phyloP scores from a whole-genome alignment of 2,329 filamentous ascomycete genomes.

The Arthrobotrys entomopaga region DNA sequence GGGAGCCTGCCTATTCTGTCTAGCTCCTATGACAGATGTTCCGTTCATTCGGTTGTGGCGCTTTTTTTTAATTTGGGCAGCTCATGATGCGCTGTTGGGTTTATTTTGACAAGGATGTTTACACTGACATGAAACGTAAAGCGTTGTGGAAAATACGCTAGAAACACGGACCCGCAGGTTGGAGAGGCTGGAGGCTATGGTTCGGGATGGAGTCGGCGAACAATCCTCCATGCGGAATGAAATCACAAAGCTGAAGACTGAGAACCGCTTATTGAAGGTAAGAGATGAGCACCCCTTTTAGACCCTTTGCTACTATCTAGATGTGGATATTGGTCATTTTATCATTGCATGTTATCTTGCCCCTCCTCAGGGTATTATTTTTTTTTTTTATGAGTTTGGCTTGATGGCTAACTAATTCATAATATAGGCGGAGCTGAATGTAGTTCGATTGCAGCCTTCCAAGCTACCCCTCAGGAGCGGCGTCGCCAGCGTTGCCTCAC shows the following conservation, averaged over 20 bases:
- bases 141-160: slow-evolving; percentile 76
- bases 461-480: slow-evolving; percentile 47
- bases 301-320: neutral
- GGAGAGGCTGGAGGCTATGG: slow-evolving; percentile 83
- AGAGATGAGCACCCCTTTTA: slow-evolving; percentile 61
- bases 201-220: slow-evolving; percentile 73
- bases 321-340: slow-evolving; percentile 12
- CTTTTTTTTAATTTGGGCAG: slow-evolving; percentile 32
- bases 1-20: neutral
- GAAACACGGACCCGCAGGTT: slow-evolving; percentile 84
- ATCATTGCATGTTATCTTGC: neutral
- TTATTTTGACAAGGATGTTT: slow-evolving; percentile 29
- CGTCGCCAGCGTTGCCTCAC: slow-evolving; percentile 32
- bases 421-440: slow-evolving; percentile 49
- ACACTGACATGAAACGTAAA: slow-evolving; percentile 37
- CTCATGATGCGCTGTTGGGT: slow-evolving; percentile 10
- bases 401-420: slow-evolving; percentile 7
- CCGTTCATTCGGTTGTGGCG: slow-evolving; percentile 16
- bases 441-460: slow-evolving; percentile 51
- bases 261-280: slow-evolving; percentile 72
- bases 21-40: neutral
- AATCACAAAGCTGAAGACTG: slow-evolving; percentile 69
- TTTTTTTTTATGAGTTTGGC: slow-evolving; percentile 11
- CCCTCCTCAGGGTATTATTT: neutral
- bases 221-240: slow-evolving; percentile 64